Percentiles rank a stretch among this genome's conserved stretches.
Conservation (phyloP, 2,329 filamentous ascomycete genomes). For the Colletotrichum shisoi region DNA sequence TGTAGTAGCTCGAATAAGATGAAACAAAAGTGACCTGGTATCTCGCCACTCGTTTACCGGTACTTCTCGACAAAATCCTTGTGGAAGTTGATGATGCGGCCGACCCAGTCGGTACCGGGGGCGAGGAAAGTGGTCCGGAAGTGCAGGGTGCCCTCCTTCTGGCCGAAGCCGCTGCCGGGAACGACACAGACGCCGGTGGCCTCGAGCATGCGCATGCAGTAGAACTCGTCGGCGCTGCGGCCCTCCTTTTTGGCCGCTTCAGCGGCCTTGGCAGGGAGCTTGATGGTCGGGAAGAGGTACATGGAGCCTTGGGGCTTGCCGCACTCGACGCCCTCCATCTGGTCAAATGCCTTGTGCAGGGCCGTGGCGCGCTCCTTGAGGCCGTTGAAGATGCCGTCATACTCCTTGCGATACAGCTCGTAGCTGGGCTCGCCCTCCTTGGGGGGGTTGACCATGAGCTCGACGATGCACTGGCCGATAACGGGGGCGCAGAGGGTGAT, state of each 20-base stretch:
- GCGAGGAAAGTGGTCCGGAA: conserved; percentile 97
- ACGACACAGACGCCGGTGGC: conserved; percentile 95
- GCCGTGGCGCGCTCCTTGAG: conserved; percentile 82
- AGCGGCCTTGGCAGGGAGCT: conserved; percentile 75
- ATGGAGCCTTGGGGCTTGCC: conserved; percentile 91
- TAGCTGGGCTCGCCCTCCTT: conserved; percentile 82
- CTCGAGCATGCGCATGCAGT: conserved; percentile 88
- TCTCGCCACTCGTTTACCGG: conserved; percentile 48
- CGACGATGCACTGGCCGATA: conserved; percentile 93
- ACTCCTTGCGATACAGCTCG: conserved; percentile 84
- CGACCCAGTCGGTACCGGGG: conserved; percentile 94
- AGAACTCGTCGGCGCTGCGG: conserved; percentile 87
- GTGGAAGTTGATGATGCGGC: conserved; percentile 88
- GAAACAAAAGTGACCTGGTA: not conserved
- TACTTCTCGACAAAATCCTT: conserved; percentile 88
- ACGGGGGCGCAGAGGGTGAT: conserved; percentile 97
- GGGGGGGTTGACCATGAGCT: conserved; percentile 98
- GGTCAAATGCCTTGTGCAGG: conserved; percentile 85
- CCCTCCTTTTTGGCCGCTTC: conserved; percentile 78
- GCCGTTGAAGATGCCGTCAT: conserved; percentile 79
- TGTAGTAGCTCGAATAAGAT: not conserved
- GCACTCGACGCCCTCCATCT: conserved; percentile 97
- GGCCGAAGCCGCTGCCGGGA: conserved; percentile 90
- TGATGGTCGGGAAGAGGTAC: conserved; percentile 98
- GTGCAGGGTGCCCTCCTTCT: conserved; percentile 89